A percentile compares a stretch with the other conserved stretches of the same genome.
These are phyloP conservation scores for Ustilago tritici DNA, from an alignment of 1,284 basidiomycete genomes.

Conservation along the genomic window DNA sequence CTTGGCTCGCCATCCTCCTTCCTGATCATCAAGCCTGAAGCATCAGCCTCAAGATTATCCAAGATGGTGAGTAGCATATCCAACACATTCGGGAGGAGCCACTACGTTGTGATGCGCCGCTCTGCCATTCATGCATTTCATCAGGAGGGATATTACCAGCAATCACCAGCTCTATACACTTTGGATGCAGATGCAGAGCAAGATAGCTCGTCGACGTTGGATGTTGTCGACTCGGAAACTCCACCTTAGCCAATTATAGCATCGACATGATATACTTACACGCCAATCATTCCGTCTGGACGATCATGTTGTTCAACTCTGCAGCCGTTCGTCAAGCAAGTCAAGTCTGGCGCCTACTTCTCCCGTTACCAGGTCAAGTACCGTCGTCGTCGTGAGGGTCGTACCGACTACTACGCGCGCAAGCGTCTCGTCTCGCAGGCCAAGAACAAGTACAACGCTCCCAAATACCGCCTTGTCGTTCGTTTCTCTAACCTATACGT, in stretches of 20 bases:
- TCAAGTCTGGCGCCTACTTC: constrained; percentile 84
- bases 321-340: constrained; percentile 73
- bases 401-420: constrained; percentile 99
- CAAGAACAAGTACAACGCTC: constrained; percentile 99
- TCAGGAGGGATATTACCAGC: neutral
- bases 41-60: constrained; percentile 51
- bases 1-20: constrained; percentile 35
- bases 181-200: neutral
- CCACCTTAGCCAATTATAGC: neutral
- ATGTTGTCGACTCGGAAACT: constrained; percentile 11
- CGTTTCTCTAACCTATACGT: constrained; percentile 76
- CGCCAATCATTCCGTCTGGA: neutral
- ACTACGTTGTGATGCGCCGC: constrained; percentile 13
- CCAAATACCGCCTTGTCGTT: constrained; percentile 98
- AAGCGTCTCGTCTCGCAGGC: constrained; percentile 96
- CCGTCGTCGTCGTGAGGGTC: constrained; percentile 86
- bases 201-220: neutral
- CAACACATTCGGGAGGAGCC: neutral
- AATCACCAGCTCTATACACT: neutral
- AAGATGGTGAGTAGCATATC: constrained; percentile 47
- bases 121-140: constrained; percentile 18
- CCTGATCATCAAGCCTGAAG: constrained; percentile 54
- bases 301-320: neutral
- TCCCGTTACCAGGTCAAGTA: constrained; percentile 79
- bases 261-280: constrained; percentile 21